Evolutionary conservation across 441 rosid species (phyloP).

Genomic region (Bocquillonia castaneifolia): DNA sequence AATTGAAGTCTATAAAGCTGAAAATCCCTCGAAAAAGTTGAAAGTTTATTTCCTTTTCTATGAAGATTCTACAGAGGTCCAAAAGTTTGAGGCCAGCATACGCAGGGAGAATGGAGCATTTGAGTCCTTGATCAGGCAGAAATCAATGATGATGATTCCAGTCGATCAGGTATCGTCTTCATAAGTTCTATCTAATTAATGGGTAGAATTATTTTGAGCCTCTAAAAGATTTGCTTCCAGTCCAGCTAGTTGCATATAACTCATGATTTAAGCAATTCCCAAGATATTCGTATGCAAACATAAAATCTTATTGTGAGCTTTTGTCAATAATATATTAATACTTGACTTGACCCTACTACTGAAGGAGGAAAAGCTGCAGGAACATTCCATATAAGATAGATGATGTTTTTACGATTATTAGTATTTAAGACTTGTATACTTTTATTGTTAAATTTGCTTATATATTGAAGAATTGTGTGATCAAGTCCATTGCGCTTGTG

Average conservation of each 20-base stretch:
- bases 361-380: not conserved
- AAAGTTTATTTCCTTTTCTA: conserved; percentile 90
- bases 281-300: not conserved
- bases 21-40: conserved; percentile 61
- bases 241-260: not conserved
- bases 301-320: not conserved
- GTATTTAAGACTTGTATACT: no score
- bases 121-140: conserved; percentile 92
- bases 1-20: conserved; percentile 90
- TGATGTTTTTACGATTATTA: not conserved
- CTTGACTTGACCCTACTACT: not conserved
- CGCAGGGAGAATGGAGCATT: conserved; percentile 90
- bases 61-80: conserved; percentile 87
- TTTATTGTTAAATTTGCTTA: not conserved
- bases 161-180: conserved; percentile 64
- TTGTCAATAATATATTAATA: not conserved
- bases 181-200: not conserved
- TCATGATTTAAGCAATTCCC: not conserved
- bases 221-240: not conserved
- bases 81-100: conserved; percentile 92
- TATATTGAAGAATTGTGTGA: not conserved
- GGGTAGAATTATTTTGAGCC: not conserved
- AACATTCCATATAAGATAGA: not conserved
- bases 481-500: not conserved
- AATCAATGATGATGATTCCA: conserved; percentile 92